Conservation (phyloP, 371 early-diverging fungal species). For the Zancudomyces culisetae region DNA sequence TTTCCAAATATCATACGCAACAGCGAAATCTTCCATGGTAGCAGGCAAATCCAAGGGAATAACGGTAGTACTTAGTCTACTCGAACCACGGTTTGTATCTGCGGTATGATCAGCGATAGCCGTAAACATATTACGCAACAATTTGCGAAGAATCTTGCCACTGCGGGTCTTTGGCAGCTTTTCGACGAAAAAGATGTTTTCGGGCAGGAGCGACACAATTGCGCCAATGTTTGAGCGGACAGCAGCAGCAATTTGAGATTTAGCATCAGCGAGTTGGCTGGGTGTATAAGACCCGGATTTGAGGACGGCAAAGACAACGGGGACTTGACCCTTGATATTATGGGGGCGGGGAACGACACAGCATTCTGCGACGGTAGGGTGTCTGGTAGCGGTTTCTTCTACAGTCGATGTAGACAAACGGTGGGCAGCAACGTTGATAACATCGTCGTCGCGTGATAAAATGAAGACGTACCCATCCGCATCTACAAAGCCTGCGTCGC, state of each 20-base stretch:
- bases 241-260: constrained; percentile 29
- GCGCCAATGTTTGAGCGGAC: constrained; percentile 50
- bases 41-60: constrained; percentile 28
- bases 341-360: constrained; percentile 52
- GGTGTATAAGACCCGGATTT: constrained; percentile 31
- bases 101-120: constrained; percentile 4
- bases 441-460: constrained; percentile 82
- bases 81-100: constrained; percentile 28
- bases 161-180: constrained; percentile 86
- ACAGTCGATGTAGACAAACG: constrained; percentile 80
- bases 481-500: constrained; percentile 66
- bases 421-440: constrained; percentile 89
- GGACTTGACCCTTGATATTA: constrained; percentile 47
- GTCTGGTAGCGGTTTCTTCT: constrained; percentile 58
- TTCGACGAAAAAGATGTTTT: constrained; percentile 35
- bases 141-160: constrained; percentile 79
- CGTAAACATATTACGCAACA: constrained; percentile 57
- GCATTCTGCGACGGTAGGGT: constrained; percentile 59
- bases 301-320: constrained; percentile 38
- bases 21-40: constrained; percentile 49
- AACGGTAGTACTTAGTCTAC: neutral
- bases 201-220: constrained; percentile 53
- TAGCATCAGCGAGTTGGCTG: constrained; percentile 8
- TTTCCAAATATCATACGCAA: constrained; percentile 27
- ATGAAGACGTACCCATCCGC: constrained; percentile 58